Base-by-base conservation (phyloP, 2,329 filamentous ascomycete species). In the Daldinia sp. region DNA sequence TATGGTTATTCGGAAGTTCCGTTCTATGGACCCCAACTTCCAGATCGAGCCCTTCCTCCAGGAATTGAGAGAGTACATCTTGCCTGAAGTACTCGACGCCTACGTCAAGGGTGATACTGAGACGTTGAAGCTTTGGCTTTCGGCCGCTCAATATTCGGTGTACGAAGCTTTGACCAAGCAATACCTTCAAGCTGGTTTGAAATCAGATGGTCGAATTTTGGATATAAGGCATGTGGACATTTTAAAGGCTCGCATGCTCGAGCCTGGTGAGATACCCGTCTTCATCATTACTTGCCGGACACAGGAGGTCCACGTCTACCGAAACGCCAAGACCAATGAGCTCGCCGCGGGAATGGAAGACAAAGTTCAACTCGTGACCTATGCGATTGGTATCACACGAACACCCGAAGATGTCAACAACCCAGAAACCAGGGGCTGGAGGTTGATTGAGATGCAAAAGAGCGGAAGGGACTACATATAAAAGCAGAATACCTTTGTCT, bases 401-500 rank as follows among this genome's bases (percentile, higher is more conserved):
- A 88, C 96, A 63, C 90, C 95, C 1, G 95, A 99, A 76, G 95
- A 99, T 71, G 94, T 98, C 70, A 94, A 90, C 82, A 98, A 99
- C 78, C 92, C 93, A 1, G 95, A 99, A 81, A 99, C 95, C 9
- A 87, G 94, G 74, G 95, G 95, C 29, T 99, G 95, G 95, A 90
- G 94, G 73, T 82, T 99, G 77, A 98, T 99, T 75, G 95, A 99
- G 82, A 88, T 99, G 83, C 95, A 99, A 79, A 99, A 99, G 89
- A 96, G 93, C 77, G 94, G 92, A 58, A 88, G 95, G 74, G 95
- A 99, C 80, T 98, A 85, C 78, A 85, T 86, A 70, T 87, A 79
- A 59, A 80, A 48, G 30, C 39, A 27, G 50, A 21, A 61, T 45
- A 29, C 17, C 17, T 53, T 21, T 41, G 30, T 34, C 58, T 66